These are phyloP conservation scores for Candida vaughaniae DNA, from an alignment of 805 yeast genomes.

Conservation along the genomic window DNA sequence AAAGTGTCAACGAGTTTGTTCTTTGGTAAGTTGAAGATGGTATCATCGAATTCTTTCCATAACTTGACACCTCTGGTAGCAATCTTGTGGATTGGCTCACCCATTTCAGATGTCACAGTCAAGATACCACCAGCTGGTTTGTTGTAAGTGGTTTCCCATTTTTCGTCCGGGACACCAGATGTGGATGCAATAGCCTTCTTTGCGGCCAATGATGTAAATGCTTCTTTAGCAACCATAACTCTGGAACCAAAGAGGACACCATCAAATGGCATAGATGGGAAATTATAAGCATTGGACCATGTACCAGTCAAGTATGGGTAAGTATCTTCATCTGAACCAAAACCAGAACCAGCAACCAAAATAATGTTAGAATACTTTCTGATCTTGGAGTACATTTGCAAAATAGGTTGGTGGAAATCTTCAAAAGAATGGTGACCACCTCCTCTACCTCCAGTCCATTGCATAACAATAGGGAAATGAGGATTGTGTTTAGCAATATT, in stretches of 20 bases:
- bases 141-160: constrained; percentile 95
- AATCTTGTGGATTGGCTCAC: constrained; percentile 98
- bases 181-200: constrained; percentile 88
- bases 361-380: constrained; percentile 89
- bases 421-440: constrained; percentile 99
- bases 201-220: constrained; percentile 90
- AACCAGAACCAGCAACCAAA: constrained; percentile 96
- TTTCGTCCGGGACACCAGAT: constrained; percentile 80
- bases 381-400: constrained; percentile 93
- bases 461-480: constrained; percentile 91
- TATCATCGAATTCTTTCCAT: constrained; percentile 97
- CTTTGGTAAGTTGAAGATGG: constrained; percentile 89
- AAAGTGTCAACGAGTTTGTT: constrained; percentile 80
- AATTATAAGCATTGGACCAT: constrained; percentile 85
- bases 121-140: constrained; percentile 96
- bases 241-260: constrained; percentile 96
- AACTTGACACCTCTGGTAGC: constrained; percentile 97
- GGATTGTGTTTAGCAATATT: constrained; percentile 95
- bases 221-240: constrained; percentile 97
- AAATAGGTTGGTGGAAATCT: constrained; percentile 97
- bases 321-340: constrained; percentile 95
- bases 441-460: constrained; percentile 99
- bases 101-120: constrained; percentile 98
- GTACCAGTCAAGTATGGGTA: constrained; percentile 97
- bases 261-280: constrained; percentile 99